A percentile compares a stretch with the other conserved stretches of the same genome.
These are phyloP conservation scores for Camelina hispida DNA, from an alignment of 345 rosid species.

Conservation along the genomic window DNA sequence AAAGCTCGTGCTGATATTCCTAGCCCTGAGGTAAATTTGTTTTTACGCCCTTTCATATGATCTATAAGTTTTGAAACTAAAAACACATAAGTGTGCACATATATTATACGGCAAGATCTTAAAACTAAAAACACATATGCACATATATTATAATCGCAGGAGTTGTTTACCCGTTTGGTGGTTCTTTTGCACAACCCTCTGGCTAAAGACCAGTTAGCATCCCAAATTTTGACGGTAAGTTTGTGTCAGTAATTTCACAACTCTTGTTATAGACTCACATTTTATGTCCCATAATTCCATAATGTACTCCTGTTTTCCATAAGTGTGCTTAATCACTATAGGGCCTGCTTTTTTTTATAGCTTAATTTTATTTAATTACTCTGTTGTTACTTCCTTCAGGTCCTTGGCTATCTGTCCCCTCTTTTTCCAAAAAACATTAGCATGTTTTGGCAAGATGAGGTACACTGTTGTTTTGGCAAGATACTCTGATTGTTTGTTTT, in stretches of 20 bases:
- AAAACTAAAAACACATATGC: conserved; percentile 12
- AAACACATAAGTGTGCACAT: conserved; percentile 17
- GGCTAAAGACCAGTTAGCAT: conserved; percentile 81
- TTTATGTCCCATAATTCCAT: neutral
- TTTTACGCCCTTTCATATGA: conserved; percentile 28
- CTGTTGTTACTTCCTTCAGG: conserved; percentile 58
- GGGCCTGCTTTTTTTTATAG: too few species aligned
- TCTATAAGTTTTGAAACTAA: conserved; percentile 22
- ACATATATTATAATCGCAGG: conserved; percentile 56
- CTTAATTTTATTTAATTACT: conserved; percentile 3
- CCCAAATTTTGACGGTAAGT: conserved; percentile 90
- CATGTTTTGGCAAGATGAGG: conserved; percentile 99
- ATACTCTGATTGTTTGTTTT: neutral
- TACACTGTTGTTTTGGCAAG: conserved; percentile 48
- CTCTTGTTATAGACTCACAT: conserved; percentile 9
- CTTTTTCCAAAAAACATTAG: conserved; percentile 84
- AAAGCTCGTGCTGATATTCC: conserved; percentile 88
- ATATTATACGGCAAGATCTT: conserved; percentile 27
- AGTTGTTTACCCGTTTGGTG: conserved; percentile 88
- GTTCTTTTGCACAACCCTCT: conserved; percentile 97
- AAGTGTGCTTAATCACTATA: too few species aligned
- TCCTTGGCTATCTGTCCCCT: conserved; percentile 86
- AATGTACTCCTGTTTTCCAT: too few species aligned
- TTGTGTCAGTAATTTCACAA: conserved; percentile 22
- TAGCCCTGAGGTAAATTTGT: conserved; percentile 69